A percentile compares a stretch with the other conserved stretches of the same genome.
Evolutionary conservation across 768 basidiomycete genomes (phyloP).

Genomic region (Myochromella boudieri): DNA sequence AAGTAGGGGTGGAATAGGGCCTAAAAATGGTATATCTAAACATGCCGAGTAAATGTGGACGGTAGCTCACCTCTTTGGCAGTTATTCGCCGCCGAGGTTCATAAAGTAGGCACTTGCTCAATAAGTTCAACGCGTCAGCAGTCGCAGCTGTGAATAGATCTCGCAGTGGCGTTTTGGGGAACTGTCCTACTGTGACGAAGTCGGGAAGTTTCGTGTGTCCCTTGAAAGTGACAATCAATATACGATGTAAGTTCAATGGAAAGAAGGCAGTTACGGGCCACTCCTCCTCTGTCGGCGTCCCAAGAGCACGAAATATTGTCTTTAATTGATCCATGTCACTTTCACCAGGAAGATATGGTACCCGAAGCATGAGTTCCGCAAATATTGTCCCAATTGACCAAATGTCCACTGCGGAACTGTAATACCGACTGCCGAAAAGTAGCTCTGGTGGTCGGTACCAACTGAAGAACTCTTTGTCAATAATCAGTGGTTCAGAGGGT

Average conservation of each 20-base stretch:
- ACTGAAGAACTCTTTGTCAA: too few species aligned
- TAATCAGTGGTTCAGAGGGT: too few species aligned
- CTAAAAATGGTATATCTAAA: conserved; percentile 34
- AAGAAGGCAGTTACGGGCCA: conserved; percentile 74
- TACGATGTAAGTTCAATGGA: background rate
- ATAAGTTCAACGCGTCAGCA: conserved; percentile 79
- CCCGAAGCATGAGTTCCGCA: conserved; percentile 94
- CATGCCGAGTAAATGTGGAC: background rate
- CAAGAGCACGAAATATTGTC: conserved; percentile 90
- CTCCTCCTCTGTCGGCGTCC: conserved; percentile 94
- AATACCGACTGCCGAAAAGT: conserved; percentile 86
- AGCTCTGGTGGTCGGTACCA: conserved; percentile 99
- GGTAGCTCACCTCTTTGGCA: conserved; percentile 63
- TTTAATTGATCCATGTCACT: conserved; percentile 97
- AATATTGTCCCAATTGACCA: conserved; percentile 99
- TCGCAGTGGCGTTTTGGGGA: conserved; percentile 79
- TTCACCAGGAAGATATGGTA: conserved; percentile 93
- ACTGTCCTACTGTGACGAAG: conserved; percentile 83
- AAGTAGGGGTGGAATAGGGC: conserved; percentile 90
- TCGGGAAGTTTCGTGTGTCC: conserved; percentile 90
- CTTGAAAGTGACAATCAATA: conserved; percentile 35
- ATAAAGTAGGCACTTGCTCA: conserved; percentile 76
- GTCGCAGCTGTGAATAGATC: conserved; percentile 91
- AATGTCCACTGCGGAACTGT: conserved; percentile 89
- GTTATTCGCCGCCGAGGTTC: conserved; percentile 83